Evolutionary conservation across 176 grass and related monocot species (phyloP), one percentile per base, ranked within the genome.

Genomic region (Eragrostis nindensis): DNA sequence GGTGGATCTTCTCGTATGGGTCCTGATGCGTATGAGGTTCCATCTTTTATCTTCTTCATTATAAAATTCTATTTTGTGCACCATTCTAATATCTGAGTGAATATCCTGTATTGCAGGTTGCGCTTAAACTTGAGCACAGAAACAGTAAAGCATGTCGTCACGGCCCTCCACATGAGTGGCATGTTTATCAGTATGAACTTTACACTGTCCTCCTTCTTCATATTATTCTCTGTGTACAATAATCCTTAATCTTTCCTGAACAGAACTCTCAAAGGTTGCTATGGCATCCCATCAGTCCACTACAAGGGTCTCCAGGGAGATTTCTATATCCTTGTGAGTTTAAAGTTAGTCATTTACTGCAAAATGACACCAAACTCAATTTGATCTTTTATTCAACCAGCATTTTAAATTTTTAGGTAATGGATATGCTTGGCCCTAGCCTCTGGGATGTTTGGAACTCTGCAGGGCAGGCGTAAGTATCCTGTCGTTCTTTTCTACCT

Each of bases 371-470:
- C 61, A 46, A 25, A 63, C 78, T 72, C 65, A 27, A 83, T 62
- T 38, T 18, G 41, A 19, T 48, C 38, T 70, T 78, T 80, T 27
- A 64, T 29, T 45, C 6, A 81, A 25, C 74, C 42, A 24, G 21
- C 17, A 82, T 81, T 78, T 55, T 40, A 50, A 70, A 77, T 79
- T 90, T 92, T 87, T 79, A 97, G 94, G 91, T 97, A 75, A 97
- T 97, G 94, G 94, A 97, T 82, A 97, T 97, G 91, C 86, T 97
- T 60, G 94, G 94, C 60, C 89, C 94, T 59, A 97, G 94, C 87
- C 86, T 97, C 69, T 93, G 94, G 91, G 94, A 97, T 81, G 88
- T 93, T 73, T 97, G 94, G 94, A 97, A 97, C 87, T 93, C 94
- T 75, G 68, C 82, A 26, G 88, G 88, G 72, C 88, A 97, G 78